Base-by-base conservation (phyloP, 768 basidiomycete genomes). In the Mycena latifolia region DNA sequence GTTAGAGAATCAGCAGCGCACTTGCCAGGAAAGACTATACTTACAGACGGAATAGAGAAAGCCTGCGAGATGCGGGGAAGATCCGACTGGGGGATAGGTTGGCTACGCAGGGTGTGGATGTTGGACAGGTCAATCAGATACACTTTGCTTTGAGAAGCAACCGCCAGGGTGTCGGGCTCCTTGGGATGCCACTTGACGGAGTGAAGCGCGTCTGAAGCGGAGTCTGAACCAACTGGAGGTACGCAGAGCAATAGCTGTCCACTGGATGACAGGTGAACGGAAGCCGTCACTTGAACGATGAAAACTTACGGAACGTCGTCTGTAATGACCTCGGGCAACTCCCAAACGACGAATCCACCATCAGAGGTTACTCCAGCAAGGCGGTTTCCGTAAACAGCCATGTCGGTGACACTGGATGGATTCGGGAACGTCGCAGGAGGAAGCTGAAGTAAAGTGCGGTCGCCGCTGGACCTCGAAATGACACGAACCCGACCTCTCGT, bases 181-280 rank as follows among this genome's bases (percentile, higher is more conserved):
- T 91, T 92, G 15, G 93, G 92, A 71, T 95, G 92, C 94, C 94
- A 95, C 75, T 94, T 94, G 63, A 95, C 93, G 15, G 92, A 87
- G 68, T 91, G 92, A 31, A 95, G 82, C 27, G 88, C 87, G 51
- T 91, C 88, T 57, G 85, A 84, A 31, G 81, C 80, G 45, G 75
- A 79, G 11, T 89, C 82, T 12, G 53, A 24, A 15, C 65, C 69
- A 48, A 63, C 57, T 51, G 93, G 92, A 35, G 85, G 82, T 27
- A 93, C 85, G 69, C 92, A 94, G 17, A 93, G 82, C 64, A 92
- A 77, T 48, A 93, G 76, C 56, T 83, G 82, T 39, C 92, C 92
- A 53, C 92, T 93, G 65, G 73, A 50, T 25, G 52, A 24, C 46
- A 68, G 29, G 63, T 46, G 61, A 67, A 59, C 29, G 28, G 46